These are phyloP conservation scores for Starmera pachycereana DNA, from an alignment of 805 yeast genomes.

Conservation along the genomic window DNA sequence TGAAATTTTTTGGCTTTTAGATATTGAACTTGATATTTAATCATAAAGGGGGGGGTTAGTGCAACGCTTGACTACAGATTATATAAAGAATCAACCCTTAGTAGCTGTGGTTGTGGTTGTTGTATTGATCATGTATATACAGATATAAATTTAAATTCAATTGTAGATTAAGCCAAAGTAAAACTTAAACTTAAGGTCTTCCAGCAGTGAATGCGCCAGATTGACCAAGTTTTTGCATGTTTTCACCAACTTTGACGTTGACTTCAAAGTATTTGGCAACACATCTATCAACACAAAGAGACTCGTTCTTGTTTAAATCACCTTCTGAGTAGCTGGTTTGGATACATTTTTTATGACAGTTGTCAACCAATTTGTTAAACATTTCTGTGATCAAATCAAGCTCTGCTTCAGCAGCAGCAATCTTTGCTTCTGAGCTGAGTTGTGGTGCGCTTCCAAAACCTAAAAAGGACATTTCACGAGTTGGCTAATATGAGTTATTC, in stretches of 20 bases:
- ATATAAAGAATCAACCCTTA: too few species aligned
- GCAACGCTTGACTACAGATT: too few species aligned
- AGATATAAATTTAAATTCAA: neutral
- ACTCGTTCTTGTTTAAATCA: slow-evolving; percentile 69
- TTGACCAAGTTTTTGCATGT: slow-evolving; percentile 44
- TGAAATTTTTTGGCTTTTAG: slow-evolving; percentile 47
- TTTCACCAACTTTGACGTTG: slow-evolving; percentile 88
- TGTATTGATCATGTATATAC: neutral
- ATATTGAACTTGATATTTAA: neutral
- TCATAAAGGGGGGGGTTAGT: too few species aligned
- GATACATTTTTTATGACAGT: slow-evolving; percentile 85
- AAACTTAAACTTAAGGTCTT: slow-evolving; percentile 11
- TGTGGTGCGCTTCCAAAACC: slow-evolving; percentile 75
- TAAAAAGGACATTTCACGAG: slow-evolving; percentile 46
- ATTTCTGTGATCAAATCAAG: slow-evolving; percentile 95
- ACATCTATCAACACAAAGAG: slow-evolving; percentile 88
- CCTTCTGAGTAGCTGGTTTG: slow-evolving; percentile 55
- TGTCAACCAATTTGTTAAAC: slow-evolving; percentile 88
- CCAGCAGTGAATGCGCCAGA: slow-evolving; percentile 26
- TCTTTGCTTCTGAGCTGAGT: slow-evolving; percentile 62
- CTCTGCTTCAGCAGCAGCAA: slow-evolving; percentile 92
- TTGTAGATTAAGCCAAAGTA: neutral
- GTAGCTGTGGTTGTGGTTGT: too few species aligned
- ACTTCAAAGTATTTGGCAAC: slow-evolving; percentile 92
- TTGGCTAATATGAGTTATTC: too few species aligned